phyloP scores from a whole-genome alignment of 2,329 filamentous ascomycete genomes.

The Nemania sp. region DNA sequence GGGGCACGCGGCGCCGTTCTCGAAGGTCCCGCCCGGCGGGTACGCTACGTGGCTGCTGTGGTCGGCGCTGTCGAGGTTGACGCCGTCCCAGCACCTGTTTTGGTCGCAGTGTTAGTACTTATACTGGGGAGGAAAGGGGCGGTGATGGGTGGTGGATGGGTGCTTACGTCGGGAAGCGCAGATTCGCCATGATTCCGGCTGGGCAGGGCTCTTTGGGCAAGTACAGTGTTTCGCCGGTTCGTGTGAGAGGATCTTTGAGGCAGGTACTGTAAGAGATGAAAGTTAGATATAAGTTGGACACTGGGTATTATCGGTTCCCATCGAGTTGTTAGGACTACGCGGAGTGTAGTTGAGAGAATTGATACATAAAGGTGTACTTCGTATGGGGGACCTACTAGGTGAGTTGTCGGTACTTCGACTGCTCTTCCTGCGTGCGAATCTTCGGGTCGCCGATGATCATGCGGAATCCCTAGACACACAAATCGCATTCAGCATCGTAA shows the following conservation, averaged over 20 bases:
- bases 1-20: slow-evolving; percentile 31
- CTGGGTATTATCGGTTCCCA: too few species aligned
- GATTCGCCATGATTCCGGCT: slow-evolving; percentile 51
- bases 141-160: too few species aligned
- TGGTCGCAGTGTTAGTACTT: too few species aligned
- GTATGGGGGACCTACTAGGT: too few species aligned
- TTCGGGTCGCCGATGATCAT: slow-evolving; percentile 45
- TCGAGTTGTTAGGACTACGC: too few species aligned
- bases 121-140: neutral
- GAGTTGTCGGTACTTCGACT: slow-evolving; percentile 20
- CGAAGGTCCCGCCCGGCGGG: slow-evolving; percentile 40
- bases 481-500: neutral
- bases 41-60: slow-evolving; percentile 55
- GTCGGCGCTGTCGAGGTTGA: slow-evolving; percentile 49
- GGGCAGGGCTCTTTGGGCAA: slow-evolving; percentile 54
- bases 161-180: slow-evolving; percentile 53
- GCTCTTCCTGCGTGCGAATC: slow-evolving; percentile 32
- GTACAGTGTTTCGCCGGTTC: slow-evolving; percentile 18
- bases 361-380: too few species aligned
- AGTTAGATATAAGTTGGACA: too few species aligned
- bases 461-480: slow-evolving; percentile 43
- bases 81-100: slow-evolving; percentile 57
- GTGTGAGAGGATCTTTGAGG: slow-evolving; percentile 14
- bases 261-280: too few species aligned
- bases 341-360: too few species aligned